Percentiles rank a stretch among this genome's conserved stretches.
Evolutionary conservation across 1,139 yeast genomes (phyloP).

Genomic region (Yamadazyma dushanensis): DNA sequence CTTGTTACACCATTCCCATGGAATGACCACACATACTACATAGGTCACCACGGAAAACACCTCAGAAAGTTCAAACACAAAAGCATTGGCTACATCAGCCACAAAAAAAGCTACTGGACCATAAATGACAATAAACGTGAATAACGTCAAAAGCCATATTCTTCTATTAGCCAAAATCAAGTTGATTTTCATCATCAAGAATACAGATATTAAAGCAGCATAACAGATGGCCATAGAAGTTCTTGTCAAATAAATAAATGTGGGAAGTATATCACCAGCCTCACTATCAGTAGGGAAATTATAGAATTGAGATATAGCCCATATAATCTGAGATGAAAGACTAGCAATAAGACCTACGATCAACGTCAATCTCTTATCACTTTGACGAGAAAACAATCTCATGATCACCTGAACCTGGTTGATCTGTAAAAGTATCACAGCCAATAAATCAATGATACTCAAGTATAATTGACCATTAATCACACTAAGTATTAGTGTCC

Average conservation of each 20-base stretch:
- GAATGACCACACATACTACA: conserved; percentile 71
- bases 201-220: conserved; percentile 65
- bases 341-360: conserved; percentile 60
- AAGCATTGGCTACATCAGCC: conserved; percentile 72
- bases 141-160: conserved; percentile 55
- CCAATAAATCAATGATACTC: conserved; percentile 61
- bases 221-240: conserved; percentile 74
- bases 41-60: conserved; percentile 70
- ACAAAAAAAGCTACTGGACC: conserved; percentile 74
- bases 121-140: conserved; percentile 61
- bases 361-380: conserved; percentile 68
- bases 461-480: conserved; percentile 52
- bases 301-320: conserved; percentile 66
- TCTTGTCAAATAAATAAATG: conserved; percentile 74
- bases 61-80: conserved; percentile 72
- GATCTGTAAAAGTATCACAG: conserved; percentile 60
- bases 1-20: conserved; percentile 89
- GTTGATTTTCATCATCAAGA: conserved; percentile 54
- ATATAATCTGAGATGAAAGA: conserved; percentile 60
- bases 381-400: conserved; percentile 67
- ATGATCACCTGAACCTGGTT: conserved; percentile 78
- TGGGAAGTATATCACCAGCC: conserved; percentile 66
- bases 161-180: conserved; percentile 51
- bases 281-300: conserved; percentile 33
- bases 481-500: conserved; percentile 46